Base-by-base conservation (phyloP, 768 basidiomycete species). In the Pleurotus cornucopiae region DNA sequence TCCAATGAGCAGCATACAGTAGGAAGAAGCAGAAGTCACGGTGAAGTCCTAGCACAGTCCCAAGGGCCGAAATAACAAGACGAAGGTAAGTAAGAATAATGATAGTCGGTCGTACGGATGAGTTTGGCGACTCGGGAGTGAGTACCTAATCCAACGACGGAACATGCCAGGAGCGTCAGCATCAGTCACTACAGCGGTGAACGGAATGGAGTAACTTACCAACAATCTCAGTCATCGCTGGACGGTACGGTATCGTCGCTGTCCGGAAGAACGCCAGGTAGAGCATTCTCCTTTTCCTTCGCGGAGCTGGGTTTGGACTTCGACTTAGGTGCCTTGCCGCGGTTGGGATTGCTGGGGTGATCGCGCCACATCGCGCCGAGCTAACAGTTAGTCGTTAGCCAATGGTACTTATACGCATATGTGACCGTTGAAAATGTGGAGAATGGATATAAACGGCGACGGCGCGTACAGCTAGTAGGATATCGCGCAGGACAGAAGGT, bases 261-360 rank as follows among this genome's bases (percentile, higher is more conserved):
- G 51, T 52, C 23, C n/a, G 38, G 51, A 6, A 40, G 13, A 18
- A 30, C 39, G 37, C 41, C 39, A 16, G 38, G 51, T 9, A 21
- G 13, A 18, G 11, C 49, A 16, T 52, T 52, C 51, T 52, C 51
- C 37, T 52, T 52, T 5, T 16, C 51, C 20, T 43, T 60, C 18
- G 60, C 46, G 13, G 58, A 49, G 30, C 56, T 39, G 6, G 46
- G 48, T 30, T 60, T 55, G n/a, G 30, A 53, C 58, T 64, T 65
- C 6, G 69, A 49, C 51, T 64, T 66, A 38, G 25, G 18, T 6
- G 60, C 77, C 57, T 81, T 75, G 16, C 83, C 84, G 21, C 82
- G 78, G 57, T 83, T 85, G 1, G 85, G 84, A 63, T 86, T 86
- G 63, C 84, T 83, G 1, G 81, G 81, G 0, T 84, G 75, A 55